A percentile compares a stretch with the other conserved stretches of the same genome.
Conservation (phyloP, 495 filamentous ascomycete species). For the Chaetomium fimeti region DNA sequence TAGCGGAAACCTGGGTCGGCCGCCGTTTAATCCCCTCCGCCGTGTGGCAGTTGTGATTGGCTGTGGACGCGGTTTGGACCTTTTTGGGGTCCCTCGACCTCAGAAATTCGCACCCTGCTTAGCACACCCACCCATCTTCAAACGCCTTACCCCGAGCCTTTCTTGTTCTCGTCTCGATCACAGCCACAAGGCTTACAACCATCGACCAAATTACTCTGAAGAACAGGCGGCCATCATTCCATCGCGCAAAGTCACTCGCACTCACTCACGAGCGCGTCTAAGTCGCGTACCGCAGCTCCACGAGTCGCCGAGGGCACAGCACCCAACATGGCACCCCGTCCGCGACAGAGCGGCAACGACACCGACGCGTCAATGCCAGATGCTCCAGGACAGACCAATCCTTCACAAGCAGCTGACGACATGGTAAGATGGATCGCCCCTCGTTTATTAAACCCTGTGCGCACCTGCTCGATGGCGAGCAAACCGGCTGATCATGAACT, state of each 20-base stretch:
- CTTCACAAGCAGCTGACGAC: conserved; percentile 36
- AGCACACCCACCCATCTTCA: conserved; percentile 35
- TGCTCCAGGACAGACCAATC: conserved; percentile 50
- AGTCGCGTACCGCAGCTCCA: conserved; percentile 43
- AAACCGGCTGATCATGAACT: conserved; percentile 3
- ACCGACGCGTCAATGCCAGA: conserved; percentile 61
- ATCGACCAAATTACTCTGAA: conserved; percentile 27
- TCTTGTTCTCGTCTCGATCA: conserved; percentile 18
- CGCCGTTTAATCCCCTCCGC: conserved; percentile 27
- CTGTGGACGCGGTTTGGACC: conserved; percentile 34
- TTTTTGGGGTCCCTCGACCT: conserved; percentile 35
- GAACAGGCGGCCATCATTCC: background rate
- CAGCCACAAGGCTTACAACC: conserved; percentile 28
- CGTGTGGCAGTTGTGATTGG: conserved; percentile 33
- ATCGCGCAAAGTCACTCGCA: conserved; percentile 13
- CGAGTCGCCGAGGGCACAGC: conserved; percentile 14
- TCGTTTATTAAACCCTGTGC: background rate
- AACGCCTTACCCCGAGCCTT: conserved; percentile 24
- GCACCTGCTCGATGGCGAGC: background rate
- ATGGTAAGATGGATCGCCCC: conserved; percentile 44
- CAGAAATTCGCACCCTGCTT: conserved; percentile 36
- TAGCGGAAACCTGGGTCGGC: conserved; percentile 11
- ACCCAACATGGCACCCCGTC: conserved; percentile 59
- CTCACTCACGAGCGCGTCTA: conserved; percentile 33
- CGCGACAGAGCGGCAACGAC: conserved; percentile 48